These are phyloP conservation scores for Coemansia biformis DNA, from an alignment of 192 early-diverging fungal species.

Conservation along the genomic window DNA sequence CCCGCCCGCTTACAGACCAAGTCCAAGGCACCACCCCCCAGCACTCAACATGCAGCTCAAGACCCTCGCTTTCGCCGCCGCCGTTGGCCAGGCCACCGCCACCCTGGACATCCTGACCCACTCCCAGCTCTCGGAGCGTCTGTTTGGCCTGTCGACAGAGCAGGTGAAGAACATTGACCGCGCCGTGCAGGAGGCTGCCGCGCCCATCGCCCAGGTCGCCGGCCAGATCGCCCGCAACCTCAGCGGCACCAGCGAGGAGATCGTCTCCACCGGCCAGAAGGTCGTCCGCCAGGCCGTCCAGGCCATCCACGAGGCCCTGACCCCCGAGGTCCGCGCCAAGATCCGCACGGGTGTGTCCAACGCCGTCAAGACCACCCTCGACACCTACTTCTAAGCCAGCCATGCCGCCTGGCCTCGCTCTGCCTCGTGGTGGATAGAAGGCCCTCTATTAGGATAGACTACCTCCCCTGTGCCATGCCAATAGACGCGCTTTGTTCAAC, in stretches of 20 bases:
- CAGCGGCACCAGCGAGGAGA: slow-evolving; percentile 48
- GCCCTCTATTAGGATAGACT: neutral
- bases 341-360: slow-evolving; percentile 49
- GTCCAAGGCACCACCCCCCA: too few species aligned
- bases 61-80: slow-evolving; percentile 46
- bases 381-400: slow-evolving; percentile 47
- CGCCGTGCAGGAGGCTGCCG: slow-evolving; percentile 49
- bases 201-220: slow-evolving; percentile 50
- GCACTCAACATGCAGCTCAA: slow-evolving; percentile 51
- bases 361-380: slow-evolving; percentile 53
- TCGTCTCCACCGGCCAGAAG: slow-evolving; percentile 48
- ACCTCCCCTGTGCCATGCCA: neutral
- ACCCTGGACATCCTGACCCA: slow-evolving; percentile 50
- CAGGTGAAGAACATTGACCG: slow-evolving; percentile 53
- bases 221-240: slow-evolving; percentile 51
- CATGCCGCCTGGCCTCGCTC: too few species aligned
- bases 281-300: slow-evolving; percentile 50
- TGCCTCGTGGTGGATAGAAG: too few species aligned
- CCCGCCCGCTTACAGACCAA: too few species aligned
- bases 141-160: slow-evolving; percentile 49
- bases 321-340: slow-evolving; percentile 50
- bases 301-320: slow-evolving; percentile 51
- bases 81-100: slow-evolving; percentile 49
- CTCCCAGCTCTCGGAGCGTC: slow-evolving; percentile 49
- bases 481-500: slow-evolving; percentile 6